These are phyloP conservation scores for Magnaporthales sp. DNA, from an alignment of 2,329 filamentous ascomycete genomes.

Conservation along the genomic window DNA sequence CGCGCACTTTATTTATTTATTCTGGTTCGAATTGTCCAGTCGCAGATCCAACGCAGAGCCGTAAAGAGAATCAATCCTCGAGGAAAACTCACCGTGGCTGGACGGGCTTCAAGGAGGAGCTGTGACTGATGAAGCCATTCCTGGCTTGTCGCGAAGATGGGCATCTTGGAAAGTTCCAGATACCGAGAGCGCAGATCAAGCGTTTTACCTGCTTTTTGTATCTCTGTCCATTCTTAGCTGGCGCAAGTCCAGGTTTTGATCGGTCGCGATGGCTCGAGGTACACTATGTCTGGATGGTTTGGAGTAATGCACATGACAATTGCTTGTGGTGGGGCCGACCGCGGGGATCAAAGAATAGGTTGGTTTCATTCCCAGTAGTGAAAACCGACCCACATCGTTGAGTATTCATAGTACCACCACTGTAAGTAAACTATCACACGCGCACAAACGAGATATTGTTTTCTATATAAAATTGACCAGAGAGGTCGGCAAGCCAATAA, in stretches of 20 bases:
- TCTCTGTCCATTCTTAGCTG: background rate
- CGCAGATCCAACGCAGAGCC: too few relatives aligned
- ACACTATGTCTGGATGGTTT: too few relatives aligned
- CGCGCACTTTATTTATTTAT: too few relatives aligned
- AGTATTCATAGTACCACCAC: too few relatives aligned
- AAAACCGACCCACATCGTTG: background rate
- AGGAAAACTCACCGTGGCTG: conserved; percentile 58
- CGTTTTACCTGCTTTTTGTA: background rate
- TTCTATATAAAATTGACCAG: too few relatives aligned
- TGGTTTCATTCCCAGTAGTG: too few relatives aligned
- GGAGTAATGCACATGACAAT: background rate
- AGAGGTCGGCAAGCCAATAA: too few relatives aligned
- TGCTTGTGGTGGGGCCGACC: background rate
- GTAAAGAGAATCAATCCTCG: too few relatives aligned
- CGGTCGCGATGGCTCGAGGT: background rate
- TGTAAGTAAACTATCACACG: too few relatives aligned
- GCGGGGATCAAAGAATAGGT: background rate
- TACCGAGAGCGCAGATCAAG: background rate
- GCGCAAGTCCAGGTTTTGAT: background rate
- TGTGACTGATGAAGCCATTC: conserved; percentile 87
- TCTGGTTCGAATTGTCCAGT: too few relatives aligned
- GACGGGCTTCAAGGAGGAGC: conserved; percentile 77
- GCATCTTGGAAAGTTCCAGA: conserved; percentile 45
- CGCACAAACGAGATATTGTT: too few relatives aligned
- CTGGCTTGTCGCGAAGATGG: conserved; percentile 71